These are phyloP conservation scores for Suhomyces bokatorum DNA, from an alignment of 1,139 yeast genomes.

Conservation along the genomic window DNA sequence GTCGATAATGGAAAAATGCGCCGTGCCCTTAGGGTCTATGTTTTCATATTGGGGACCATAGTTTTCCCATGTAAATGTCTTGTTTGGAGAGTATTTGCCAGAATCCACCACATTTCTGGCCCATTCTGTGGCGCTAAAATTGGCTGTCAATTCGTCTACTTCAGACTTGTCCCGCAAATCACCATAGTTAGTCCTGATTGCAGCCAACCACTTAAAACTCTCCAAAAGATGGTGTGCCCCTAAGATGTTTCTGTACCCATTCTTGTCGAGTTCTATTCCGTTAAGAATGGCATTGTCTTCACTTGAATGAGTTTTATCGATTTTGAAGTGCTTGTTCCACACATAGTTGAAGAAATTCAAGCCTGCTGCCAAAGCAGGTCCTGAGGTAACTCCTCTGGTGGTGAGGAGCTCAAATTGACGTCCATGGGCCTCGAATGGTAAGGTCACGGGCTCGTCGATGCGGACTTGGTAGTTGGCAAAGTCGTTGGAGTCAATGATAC, in stretches of 20 bases:
- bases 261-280: neutral
- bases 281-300: neutral
- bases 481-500: slow-evolving; percentile 62
- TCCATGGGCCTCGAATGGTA: slow-evolving; percentile 35
- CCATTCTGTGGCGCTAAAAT: slow-evolving; percentile 51
- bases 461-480: slow-evolving; percentile 60
- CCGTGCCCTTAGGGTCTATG: slow-evolving; percentile 81
- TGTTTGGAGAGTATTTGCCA: slow-evolving; percentile 49
- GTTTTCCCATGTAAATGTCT: slow-evolving; percentile 67
- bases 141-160: slow-evolving; percentile 27
- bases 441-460: slow-evolving; percentile 55
- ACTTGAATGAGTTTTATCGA: no score
- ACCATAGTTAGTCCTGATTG: slow-evolving; percentile 81
- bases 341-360: slow-evolving; percentile 51
- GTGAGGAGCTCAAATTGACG: slow-evolving; percentile 59
- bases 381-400: slow-evolving; percentile 78
- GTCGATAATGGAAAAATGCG: slow-evolving; percentile 82
- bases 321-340: neutral
- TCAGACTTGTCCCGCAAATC: slow-evolving; percentile 38
- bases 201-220: slow-evolving; percentile 90
- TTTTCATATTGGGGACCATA: slow-evolving; percentile 79
- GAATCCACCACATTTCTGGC: slow-evolving; percentile 45
- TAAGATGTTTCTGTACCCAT: slow-evolving; percentile 35
- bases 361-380: slow-evolving; percentile 79
- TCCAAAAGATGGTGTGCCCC: slow-evolving; percentile 75